A percentile compares a stretch with the other conserved stretches of the same genome.
phyloP scores from a whole-genome alignment of 306 rosid genomes.

The Astragalus glycyphyllos region DNA sequence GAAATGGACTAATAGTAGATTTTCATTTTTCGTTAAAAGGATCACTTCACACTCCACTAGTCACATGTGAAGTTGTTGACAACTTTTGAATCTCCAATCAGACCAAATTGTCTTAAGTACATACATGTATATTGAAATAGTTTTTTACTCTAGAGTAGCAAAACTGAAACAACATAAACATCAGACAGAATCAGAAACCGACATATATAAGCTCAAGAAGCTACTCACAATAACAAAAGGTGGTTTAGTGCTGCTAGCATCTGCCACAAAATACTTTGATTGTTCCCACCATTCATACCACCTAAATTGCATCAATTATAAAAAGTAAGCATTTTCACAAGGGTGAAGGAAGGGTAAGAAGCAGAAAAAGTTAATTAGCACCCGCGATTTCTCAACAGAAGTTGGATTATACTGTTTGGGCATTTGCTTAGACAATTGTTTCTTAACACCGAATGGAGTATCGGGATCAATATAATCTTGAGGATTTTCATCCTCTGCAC shows the following conservation, averaged over 20 bases:
- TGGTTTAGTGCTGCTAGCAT: constrained; percentile 80
- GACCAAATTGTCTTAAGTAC: neutral
- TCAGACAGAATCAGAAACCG: constrained; percentile 8
- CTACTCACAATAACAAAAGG: constrained; percentile 86
- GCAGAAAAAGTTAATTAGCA: constrained; percentile 25
- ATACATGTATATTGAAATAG: neutral
- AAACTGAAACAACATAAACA: constrained; percentile 5
- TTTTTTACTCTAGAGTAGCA: neutral
- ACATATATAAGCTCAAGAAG: constrained; percentile 31
- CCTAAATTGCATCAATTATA: constrained; percentile 55
- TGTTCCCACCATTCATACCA: constrained; percentile 99
- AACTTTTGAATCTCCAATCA: constrained; percentile 7
- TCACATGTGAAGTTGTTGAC: constrained; percentile 11
- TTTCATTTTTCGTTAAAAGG: constrained; percentile 23
- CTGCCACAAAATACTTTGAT: constrained; percentile 74
- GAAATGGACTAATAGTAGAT: neutral
- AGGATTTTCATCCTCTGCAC: constrained; percentile 68
- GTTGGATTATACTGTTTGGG: constrained; percentile 80
- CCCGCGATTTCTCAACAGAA: constrained; percentile 87
- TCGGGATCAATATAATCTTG: constrained; percentile 82
- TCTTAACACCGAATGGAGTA: constrained; percentile 77
- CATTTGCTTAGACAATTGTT: constrained; percentile 74
- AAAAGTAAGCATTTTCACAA: constrained; percentile 33
- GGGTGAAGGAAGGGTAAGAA: constrained; percentile 23
- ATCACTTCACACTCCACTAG: constrained; percentile 26